Base-by-base conservation (phyloP, 495 filamentous ascomycete species). In the Trichoderma parareesei region DNA sequence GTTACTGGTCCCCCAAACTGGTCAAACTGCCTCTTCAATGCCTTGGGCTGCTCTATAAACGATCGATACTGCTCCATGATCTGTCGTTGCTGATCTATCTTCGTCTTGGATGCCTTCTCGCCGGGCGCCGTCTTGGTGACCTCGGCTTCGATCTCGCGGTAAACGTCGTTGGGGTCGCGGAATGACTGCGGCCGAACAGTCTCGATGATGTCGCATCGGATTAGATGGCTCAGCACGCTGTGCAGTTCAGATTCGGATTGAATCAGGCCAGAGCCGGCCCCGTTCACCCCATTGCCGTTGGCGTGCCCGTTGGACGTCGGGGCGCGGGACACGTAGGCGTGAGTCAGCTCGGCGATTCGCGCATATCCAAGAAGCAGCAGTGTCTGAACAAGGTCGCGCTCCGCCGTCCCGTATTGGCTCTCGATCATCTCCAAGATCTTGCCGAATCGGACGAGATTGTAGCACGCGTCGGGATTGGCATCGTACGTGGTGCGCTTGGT, bases 341-440 rank as follows among this genome's bases (percentile, higher is more conserved):
- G 70, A n/a, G 65, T 77, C 18, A 98, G 82, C 67, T 96, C 87
- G 18, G 77, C 78, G 44, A 97, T 80, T 67, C 85, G 84, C 3
- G 87, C 87, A 73, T 96, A 89, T 7, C 94, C 94, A 27, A 90
- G 82, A 43, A 86, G 79, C 40, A 96, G 76, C 11, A 98, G 82
- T 60, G 88, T 87, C 64, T 87, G 82, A 67, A 96, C 81, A 2
- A 97, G 75, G 38, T 83, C 82, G 49, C 87, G 84, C 0, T 91
- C 92, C 71, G 84, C 75, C 7, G 78, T 72, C 13, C 93, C 93
- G 65, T 89, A 85, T 66, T 87, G 82, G 9, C 80, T 82, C 65
- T 91, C 85, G 16, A 91, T 77, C 66, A 90, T 77, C 64, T 90
- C 84, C 37, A 94, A 75, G n/a, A 94, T 90, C 73, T 92, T 93